These are phyloP conservation scores for Alisma plantagoaquatica DNA, from an alignment of 106 monocot species.

Conservation along the genomic window DNA sequence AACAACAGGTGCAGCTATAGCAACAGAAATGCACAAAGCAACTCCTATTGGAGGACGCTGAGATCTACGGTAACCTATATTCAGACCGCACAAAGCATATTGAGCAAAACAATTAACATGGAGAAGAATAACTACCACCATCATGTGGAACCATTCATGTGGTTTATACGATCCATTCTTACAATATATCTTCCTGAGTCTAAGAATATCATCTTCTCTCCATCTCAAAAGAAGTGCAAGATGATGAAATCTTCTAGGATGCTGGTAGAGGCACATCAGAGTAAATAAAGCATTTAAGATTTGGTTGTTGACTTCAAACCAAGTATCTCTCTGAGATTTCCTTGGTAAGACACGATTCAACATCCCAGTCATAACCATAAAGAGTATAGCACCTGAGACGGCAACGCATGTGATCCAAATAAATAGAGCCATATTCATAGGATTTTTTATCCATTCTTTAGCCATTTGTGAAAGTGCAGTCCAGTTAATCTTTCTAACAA, in stretches of 20 bases:
- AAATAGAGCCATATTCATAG: constrained; percentile 79
- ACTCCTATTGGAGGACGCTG: constrained; percentile 60
- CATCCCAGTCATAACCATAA: constrained; percentile 69
- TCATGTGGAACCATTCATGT: constrained; percentile 76
- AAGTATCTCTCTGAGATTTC: constrained; percentile 56
- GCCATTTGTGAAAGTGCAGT: constrained; percentile 23
- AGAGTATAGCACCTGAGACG: constrained; percentile 66
- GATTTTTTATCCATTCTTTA: constrained; percentile 71
- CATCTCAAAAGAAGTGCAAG: constrained; percentile 59
- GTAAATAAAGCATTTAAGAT: constrained; percentile 80
- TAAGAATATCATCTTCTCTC: constrained; percentile 26
- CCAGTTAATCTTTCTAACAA: constrained; percentile 48
- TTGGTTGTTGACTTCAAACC: constrained; percentile 94
- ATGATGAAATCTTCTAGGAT: constrained; percentile 53
- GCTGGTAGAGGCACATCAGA: constrained; percentile 85
- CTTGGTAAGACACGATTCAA: constrained; percentile 44
- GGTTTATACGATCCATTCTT: constrained; percentile 76
- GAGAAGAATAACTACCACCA: constrained; percentile 66
- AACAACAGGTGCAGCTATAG: constrained; percentile 50
- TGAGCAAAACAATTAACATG: constrained; percentile 77
- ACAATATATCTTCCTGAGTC: constrained; percentile 51
- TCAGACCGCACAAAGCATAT: constrained; percentile 72
- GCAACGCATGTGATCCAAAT: constrained; percentile 68
- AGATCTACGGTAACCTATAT: constrained; percentile 55
- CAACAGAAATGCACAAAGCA: constrained; percentile 44